These are phyloP conservation scores for Phaseolus coccineus DNA, from an alignment of 331 rosid genomes.

Conservation along the genomic window DNA sequence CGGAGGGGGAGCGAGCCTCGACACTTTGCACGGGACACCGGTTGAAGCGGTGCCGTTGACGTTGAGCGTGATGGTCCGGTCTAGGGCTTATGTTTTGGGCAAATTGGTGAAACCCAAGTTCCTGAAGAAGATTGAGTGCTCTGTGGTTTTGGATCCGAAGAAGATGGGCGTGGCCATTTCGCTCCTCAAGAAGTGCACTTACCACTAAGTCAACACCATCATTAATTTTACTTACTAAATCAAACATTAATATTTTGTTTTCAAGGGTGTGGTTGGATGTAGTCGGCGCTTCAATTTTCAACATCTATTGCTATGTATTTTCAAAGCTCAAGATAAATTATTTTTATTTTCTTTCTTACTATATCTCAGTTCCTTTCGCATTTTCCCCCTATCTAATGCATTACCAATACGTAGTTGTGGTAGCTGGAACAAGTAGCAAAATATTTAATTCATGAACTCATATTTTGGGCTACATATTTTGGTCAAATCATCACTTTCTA, in stretches of 20 bases:
- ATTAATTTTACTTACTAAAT: conserved; percentile 2
- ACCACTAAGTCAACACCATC: conserved; percentile 30
- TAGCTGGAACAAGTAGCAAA: neutral
- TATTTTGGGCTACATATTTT: neutral
- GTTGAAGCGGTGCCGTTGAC: conserved; percentile 58
- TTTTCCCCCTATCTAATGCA: neutral
- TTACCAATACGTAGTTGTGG: neutral
- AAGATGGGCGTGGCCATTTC: conserved; percentile 71
- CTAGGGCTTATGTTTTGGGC: conserved; percentile 81
- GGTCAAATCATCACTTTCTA: neutral
- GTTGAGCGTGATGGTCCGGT: conserved; percentile 62
- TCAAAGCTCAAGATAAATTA: neutral
- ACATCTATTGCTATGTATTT: neutral
- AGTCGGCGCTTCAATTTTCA: conserved; percentile 19
- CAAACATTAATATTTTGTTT: neutral
- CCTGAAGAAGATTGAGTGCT: conserved; percentile 68
- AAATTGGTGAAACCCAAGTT: conserved; percentile 81
- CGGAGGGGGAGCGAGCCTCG: conserved; percentile 81
- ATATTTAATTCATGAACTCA: neutral
- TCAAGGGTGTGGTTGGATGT: neutral
- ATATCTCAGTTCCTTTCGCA: neutral
- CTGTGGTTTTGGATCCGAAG: conserved; percentile 69
- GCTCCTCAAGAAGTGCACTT: conserved; percentile 62
- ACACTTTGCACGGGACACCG: conserved; percentile 71
- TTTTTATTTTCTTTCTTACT: neutral